A percentile compares a stretch with the other conserved stretches of the same genome.
Evolutionary conservation across 2,329 filamentous ascomycete genomes (phyloP).

Genomic region (Colletotrichum tropicale): DNA sequence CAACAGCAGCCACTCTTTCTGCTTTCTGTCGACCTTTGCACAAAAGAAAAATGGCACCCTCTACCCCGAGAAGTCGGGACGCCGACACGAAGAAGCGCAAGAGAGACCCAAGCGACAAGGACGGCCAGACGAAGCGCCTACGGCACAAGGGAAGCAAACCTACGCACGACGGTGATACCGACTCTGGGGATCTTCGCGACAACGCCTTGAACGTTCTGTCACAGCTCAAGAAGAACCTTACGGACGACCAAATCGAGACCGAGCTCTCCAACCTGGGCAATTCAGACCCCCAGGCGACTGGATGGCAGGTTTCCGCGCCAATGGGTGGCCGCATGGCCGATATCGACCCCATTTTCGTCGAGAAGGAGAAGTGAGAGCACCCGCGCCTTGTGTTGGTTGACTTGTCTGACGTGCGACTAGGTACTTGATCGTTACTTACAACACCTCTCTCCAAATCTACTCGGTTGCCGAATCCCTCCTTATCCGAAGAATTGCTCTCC

Average conservation of each 20-base stretch:
- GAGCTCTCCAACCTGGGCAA: slow-evolving; percentile 9
- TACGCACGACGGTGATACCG: not conserved
- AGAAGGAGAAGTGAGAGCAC: slow-evolving; percentile 61
- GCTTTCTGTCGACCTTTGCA: not conserved
- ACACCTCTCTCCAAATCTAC: slow-evolving; percentile 80
- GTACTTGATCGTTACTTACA: slow-evolving; percentile 76
- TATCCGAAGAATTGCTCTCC: slow-evolving; percentile 70
- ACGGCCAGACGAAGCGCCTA: slow-evolving; percentile 40
- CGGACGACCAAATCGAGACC: slow-evolving; percentile 13
- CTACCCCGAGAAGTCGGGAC: slow-evolving; percentile 35
- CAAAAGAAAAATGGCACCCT: slow-evolving; percentile 38
- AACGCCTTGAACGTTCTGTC: slow-evolving; percentile 20
- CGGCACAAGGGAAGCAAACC: slow-evolving; percentile 29
- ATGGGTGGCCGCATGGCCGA: slow-evolving; percentile 70
- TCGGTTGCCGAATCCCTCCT: slow-evolving; percentile 82
- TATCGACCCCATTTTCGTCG: slow-evolving; percentile 66
- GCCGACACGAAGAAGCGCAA: slow-evolving; percentile 51
- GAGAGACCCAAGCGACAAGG: slow-evolving; percentile 46
- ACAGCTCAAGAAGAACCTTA: slow-evolving; percentile 11
- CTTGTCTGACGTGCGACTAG: slow-evolving; percentile 46
- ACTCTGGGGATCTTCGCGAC: slow-evolving; percentile 13
- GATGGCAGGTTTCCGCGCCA: slow-evolving; percentile 67
- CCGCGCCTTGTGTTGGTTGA: not conserved
- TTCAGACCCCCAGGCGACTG: slow-evolving; percentile 24
- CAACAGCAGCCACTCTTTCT: not conserved